Percentiles rank a stretch among this genome's conserved stretches.
phyloP scores from a whole-genome alignment of 768 basidiomycete species.

The Lactarius tabidus region DNA sequence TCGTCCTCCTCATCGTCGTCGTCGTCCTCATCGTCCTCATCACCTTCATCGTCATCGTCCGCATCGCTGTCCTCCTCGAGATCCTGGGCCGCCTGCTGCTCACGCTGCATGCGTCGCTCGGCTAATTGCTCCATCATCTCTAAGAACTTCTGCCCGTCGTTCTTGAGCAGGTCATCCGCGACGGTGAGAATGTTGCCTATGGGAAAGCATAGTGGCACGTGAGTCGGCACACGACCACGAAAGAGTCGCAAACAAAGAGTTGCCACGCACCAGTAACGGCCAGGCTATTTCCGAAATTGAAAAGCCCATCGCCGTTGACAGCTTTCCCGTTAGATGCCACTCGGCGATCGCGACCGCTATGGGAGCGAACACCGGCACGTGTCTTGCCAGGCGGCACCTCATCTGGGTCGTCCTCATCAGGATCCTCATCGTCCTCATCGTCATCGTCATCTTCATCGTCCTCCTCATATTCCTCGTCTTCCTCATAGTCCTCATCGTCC shows the following conservation, averaged over 20 bases:
- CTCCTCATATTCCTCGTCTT: slow-evolving; percentile 54
- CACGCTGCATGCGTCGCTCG: slow-evolving; percentile 87
- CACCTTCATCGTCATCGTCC: slow-evolving; percentile 47
- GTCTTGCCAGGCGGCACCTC: slow-evolving; percentile 33
- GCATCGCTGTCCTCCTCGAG: slow-evolving; percentile 46
- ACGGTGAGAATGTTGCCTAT: slow-evolving; percentile 95
- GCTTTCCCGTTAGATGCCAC: slow-evolving; percentile 43
- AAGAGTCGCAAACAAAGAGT: slow-evolving; percentile 8
- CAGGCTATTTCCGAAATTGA: slow-evolving; percentile 76
- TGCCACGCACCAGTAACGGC: slow-evolving; percentile 69
- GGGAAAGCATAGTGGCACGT: slow-evolving; percentile 41
- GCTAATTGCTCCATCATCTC: slow-evolving; percentile 99
- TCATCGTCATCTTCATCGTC: slow-evolving; percentile 65
- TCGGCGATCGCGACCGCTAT: slow-evolving; percentile 28
- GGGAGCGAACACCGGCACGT: slow-evolving; percentile 29
- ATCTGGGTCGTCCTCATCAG: slow-evolving; percentile 52
- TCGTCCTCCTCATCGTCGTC: slow-evolving; percentile 50
- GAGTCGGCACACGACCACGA: slow-evolving; percentile 20
- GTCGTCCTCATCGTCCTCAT: slow-evolving; percentile 48
- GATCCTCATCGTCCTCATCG: slow-evolving; percentile 67
- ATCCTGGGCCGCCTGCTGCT: slow-evolving; percentile 57
- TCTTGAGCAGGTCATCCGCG: slow-evolving; percentile 96
- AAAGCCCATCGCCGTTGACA: slow-evolving; percentile 59
- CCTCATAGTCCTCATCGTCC: slow-evolving; percentile 51
- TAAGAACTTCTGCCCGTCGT: slow-evolving; percentile 97